A percentile compares a stretch with the other conserved stretches of the same genome.
These are phyloP conservation scores for Fusarium sp. DNA, from an alignment of 2,329 filamentous ascomycete species.

Conservation along the genomic window DNA sequence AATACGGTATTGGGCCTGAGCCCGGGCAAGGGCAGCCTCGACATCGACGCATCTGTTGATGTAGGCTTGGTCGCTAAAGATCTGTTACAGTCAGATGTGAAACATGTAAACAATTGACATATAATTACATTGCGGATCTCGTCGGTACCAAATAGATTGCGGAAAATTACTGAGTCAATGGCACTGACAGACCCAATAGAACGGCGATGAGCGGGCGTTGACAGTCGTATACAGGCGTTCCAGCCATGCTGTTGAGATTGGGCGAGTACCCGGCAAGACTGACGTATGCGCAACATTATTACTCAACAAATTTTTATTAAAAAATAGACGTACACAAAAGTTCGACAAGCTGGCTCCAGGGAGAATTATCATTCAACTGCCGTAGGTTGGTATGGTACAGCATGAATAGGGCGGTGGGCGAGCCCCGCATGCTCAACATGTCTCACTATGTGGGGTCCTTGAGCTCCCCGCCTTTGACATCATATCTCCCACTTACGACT, in stretches of 20 bases:
- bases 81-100: not conserved
- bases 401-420: too few relatives aligned
- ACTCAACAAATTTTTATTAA: not conserved
- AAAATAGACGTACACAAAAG: not conserved
- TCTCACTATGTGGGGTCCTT: not conserved
- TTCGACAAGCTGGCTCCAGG: accelerated
- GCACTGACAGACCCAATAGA: conserved; percentile 5
- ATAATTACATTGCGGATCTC: conserved; percentile 57
- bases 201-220: accelerated
- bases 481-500: not conserved
- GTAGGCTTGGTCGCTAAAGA: conserved; percentile 61
- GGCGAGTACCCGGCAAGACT: not conserved
- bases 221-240: not conserved
- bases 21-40: conserved; percentile 62
- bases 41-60: conserved; percentile 61
- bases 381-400: not conserved
- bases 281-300: not conserved
- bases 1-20: conserved; percentile 59
- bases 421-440: not conserved
- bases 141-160: conserved; percentile 62
- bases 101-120: accelerated
- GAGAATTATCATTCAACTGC: not conserved
- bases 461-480: not conserved
- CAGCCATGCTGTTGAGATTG: not conserved
- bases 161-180: conserved; percentile 63